phyloP scores from a whole-genome alignment of 1,139 yeast species.

The Sugiyamaella novakii region DNA sequence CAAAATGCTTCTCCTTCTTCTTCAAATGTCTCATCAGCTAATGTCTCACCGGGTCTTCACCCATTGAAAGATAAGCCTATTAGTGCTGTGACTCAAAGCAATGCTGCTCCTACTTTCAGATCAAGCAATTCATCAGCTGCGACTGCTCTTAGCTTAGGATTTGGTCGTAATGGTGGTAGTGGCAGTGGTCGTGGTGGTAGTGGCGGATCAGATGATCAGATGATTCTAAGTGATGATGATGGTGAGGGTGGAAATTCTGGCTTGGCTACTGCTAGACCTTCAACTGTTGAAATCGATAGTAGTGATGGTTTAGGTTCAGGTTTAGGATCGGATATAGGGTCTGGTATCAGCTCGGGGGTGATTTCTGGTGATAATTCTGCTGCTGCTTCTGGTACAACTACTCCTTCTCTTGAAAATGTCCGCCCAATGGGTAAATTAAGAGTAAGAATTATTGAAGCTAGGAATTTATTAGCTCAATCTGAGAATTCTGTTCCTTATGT shows the following conservation, averaged over 20 bases:
- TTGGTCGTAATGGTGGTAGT: conserved; percentile 8
- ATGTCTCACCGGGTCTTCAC: conserved; percentile 20
- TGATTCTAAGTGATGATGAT: conserved; percentile 15
- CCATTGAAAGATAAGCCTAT: conserved; percentile 21
- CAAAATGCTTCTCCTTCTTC: conserved; percentile 15
- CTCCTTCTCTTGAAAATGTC: conserved; percentile 6
- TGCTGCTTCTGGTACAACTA: background rate
- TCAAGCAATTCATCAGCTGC: conserved; percentile 18
- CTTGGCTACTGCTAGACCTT: conserved; percentile 14
- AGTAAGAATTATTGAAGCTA: conserved; percentile 80
- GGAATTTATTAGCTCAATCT: conserved; percentile 58
- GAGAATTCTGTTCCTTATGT: conserved; percentile 76
- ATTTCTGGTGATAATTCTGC: background rate
- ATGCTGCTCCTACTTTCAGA: conserved; percentile 25
- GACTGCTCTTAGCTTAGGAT: conserved; percentile 17
- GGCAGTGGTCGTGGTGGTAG: conserved; percentile 9
- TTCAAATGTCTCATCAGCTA: conserved; percentile 7
- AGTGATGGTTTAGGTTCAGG: background rate
- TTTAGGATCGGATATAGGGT: too few species aligned
- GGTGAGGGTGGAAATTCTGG: conserved; percentile 7
- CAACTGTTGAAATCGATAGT: background rate
- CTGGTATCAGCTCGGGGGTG: background rate
- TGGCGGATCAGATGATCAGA: conserved; percentile 14
- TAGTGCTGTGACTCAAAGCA: conserved; percentile 22
- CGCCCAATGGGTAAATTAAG: conserved; percentile 62